Base-by-base conservation (phyloP, 2,329 filamentous ascomycete genomes). In the Myriosclerotinia duriaeana region DNA sequence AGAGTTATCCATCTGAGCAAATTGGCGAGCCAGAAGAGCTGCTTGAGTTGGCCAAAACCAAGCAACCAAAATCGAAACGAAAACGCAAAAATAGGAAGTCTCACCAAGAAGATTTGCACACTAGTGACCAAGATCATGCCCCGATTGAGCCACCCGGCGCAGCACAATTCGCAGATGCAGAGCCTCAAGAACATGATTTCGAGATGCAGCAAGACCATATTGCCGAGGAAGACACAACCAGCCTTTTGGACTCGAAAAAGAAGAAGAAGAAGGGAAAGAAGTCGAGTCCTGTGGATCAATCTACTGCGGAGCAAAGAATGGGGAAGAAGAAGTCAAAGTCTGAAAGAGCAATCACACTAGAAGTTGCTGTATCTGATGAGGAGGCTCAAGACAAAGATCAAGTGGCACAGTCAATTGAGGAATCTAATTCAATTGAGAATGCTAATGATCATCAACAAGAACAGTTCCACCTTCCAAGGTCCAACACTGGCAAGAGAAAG, bases 31-130 rank as follows among this genome's bases (percentile, higher is more conserved):
- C 38, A 53, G 22, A 44, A 12, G 60, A 63, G 34, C 17, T 12
- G 7, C 34, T 17, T 30, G 38, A 63, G 50, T 38, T 17, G 44
- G 20, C 11, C 30, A 50, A 60, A 12, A 36, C 14, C 36, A n/a
- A 38, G 30, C n/a, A 44, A 3, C 6, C 38, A 38, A 63, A n/a
- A 30, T 34, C 36, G 22, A 42, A 63, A 14, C 48, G 20, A 17
- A 63, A 44, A 26, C 60, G 60, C 36, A 63, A 63, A n/a, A 34
- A 53, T 52, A 48, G 36, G 22, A 63, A 63, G 26, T 63, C 50
- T 34, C 50, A n/a, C 17, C 40, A 44, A 34, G 40, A 44, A 44
- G 55, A 44, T 34, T 44, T 26, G 22, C 40, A 44, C 22, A 58
- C 7, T 14, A 26, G 3, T 26, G 22, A 34, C 11, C 17, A 40